Conservation (phyloP, 106 monocot species). For the Iris macrosiphon region DNA sequence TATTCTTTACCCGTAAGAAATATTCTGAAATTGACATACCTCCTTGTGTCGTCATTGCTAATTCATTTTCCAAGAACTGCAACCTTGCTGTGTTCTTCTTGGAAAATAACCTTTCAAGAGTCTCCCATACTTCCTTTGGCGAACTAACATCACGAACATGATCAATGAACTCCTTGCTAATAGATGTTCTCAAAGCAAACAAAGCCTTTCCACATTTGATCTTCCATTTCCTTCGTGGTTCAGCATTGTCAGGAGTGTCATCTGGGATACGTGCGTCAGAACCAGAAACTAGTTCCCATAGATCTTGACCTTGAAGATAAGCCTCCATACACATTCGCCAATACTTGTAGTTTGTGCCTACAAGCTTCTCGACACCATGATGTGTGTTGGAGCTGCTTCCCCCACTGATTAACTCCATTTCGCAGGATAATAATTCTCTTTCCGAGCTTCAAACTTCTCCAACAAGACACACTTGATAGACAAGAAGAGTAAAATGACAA, state of each 20-base stretch:
- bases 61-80: slow-evolving; percentile 5
- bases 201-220: slow-evolving; percentile 10
- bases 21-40: slow-evolving; percentile 12
- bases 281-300: slow-evolving; percentile 4
- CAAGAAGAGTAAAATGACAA: too few relatives aligned
- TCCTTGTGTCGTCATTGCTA: not conserved
- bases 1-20: not conserved
- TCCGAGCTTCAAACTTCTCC: too few relatives aligned
- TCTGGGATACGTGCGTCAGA: not conserved
- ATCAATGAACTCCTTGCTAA: slow-evolving; percentile 6
- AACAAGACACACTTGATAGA: too few relatives aligned
- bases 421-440: not conserved
- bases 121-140: slow-evolving; percentile 2
- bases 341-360: slow-evolving; percentile 11
- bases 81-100: slow-evolving; percentile 7
- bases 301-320: slow-evolving; percentile 12
- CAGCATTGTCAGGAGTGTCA: slow-evolving; percentile 8
- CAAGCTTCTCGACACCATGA: slow-evolving; percentile 6
- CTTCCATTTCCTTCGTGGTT: slow-evolving; percentile 11
- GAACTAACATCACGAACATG: slow-evolving; percentile 10
- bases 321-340: slow-evolving; percentile 9
- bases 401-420: slow-evolving; percentile 1
- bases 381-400: not conserved
- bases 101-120: slow-evolving; percentile 2
- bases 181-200: slow-evolving; percentile 10